Base-by-base conservation (phyloP, 2,329 filamentous ascomycete genomes). In the Penicillium sp. region DNA sequence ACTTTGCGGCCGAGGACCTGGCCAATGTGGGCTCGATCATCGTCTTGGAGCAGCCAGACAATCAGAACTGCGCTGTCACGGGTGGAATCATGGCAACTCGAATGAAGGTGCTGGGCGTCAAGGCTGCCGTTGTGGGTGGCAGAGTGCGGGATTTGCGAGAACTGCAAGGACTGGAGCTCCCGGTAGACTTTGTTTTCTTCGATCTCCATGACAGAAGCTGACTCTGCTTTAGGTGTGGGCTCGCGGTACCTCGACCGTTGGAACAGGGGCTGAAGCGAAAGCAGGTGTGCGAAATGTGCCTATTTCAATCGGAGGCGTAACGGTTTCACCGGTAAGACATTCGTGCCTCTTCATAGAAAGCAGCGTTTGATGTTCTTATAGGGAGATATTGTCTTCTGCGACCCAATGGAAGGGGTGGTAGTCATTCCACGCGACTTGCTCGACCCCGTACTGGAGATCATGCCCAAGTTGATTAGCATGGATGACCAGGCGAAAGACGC, bases 1-100 rank as follows among this genome's bases (percentile, higher is more conserved):
- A 50, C 25, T 54, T 45, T 32, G 47, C 43, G 18, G 44, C 43
- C 3, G 43, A 33, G 3, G 50, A 51, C 23, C 39, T 47, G 7
- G 32, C 79, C 1, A 64, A 77, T 17, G 67, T 74, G 0, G 76
- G 73, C 6, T 83, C 80, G 1, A 73, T 88, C 37, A 78, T 82
- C 3, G 68, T 89, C 3, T 74, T 88, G 43, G 77, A 79, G 45
- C 84, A 88, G 54, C 82, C 84, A 0, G 56, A 69, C 0, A 74
- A 71, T 1, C 83, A 87, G 59, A 74, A 73, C 36, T 87, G 85
- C 63, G 85, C 85, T 4, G 75, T 86, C 6, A 75, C 86, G 4
- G 86, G 86, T n/a, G 85, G 85, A 13, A 86, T 89, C 49, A 85
- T 88, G 77, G 85, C 83, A 4, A 69, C 77, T 19, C 73, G 85